phyloP scores from a whole-genome alignment of 306 rosid species.

The Trifolium repens region DNA sequence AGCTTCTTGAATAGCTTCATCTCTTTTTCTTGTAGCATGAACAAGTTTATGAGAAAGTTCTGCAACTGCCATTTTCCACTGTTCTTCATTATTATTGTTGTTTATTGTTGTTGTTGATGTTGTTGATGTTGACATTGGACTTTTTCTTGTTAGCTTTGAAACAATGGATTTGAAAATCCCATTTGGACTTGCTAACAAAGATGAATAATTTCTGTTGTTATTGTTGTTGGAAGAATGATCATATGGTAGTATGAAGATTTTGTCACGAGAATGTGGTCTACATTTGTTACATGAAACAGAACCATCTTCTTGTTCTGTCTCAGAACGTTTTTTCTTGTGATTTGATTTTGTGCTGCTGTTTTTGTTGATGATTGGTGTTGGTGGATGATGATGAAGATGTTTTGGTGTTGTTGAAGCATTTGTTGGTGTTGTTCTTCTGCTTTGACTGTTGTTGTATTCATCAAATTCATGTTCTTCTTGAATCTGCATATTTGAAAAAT shows the following conservation, averaged over 20 bases:
- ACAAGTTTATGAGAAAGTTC: slow-evolving; percentile 87
- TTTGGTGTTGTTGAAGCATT: slow-evolving; percentile 43
- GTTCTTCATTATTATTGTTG: slow-evolving; percentile 58
- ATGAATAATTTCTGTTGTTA: slow-evolving; percentile 51
- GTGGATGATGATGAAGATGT: slow-evolving; percentile 38
- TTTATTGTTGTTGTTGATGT: neutral
- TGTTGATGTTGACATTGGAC: slow-evolving; percentile 57
- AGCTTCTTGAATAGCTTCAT: slow-evolving; percentile 81
- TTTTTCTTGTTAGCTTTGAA: slow-evolving; percentile 68
- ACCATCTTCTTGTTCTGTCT: slow-evolving; percentile 51
- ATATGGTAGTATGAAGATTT: slow-evolving; percentile 75
- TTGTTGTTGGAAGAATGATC: slow-evolving; percentile 48
- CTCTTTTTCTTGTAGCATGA: slow-evolving; percentile 74
- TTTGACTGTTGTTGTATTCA: slow-evolving; percentile 41
- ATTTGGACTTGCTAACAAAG: slow-evolving; percentile 69
- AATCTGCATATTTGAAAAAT: slow-evolving; percentile 59
- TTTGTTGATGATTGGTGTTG: slow-evolving; percentile 53
- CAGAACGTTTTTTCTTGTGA: slow-evolving; percentile 59
- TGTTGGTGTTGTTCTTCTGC: slow-evolving; percentile 46
- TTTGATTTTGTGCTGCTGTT: slow-evolving; percentile 36
- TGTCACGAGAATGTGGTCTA: slow-evolving; percentile 83
- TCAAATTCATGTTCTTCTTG: slow-evolving; percentile 68
- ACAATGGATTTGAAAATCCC: slow-evolving; percentile 76
- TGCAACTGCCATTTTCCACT: slow-evolving; percentile 77
- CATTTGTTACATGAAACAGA: slow-evolving; percentile 86